These are phyloP conservation scores for Ceraceosorus guamensis DNA, from an alignment of 1,284 basidiomycete genomes.

Conservation along the genomic window DNA sequence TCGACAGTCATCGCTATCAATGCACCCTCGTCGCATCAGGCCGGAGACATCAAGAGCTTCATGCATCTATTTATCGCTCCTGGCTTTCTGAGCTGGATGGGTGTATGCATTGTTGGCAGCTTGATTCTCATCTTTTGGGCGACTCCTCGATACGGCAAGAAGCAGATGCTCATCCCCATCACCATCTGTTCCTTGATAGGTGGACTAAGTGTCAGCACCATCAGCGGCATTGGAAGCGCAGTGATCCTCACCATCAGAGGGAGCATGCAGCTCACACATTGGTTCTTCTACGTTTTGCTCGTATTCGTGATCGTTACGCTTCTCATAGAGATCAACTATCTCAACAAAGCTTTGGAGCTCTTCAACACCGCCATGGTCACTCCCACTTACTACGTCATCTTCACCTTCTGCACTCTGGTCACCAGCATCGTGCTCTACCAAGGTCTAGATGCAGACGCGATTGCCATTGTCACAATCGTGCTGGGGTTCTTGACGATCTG, in stretches of 20 bases:
- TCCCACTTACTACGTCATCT: slow-evolving; percentile 75
- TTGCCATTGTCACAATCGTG: slow-evolving; percentile 67
- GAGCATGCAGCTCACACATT: slow-evolving; percentile 69
- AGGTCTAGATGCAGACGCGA: slow-evolving; percentile 69
- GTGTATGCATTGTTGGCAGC: slow-evolving; percentile 34
- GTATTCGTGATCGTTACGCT: slow-evolving; percentile 73
- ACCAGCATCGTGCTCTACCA: slow-evolving; percentile 67
- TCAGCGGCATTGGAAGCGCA: slow-evolving; percentile 82
- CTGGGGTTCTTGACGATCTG: slow-evolving; percentile 74
- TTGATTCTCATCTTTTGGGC: slow-evolving; percentile 58
- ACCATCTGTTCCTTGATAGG: slow-evolving; percentile 80
- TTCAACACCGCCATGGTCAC: slow-evolving; percentile 72
- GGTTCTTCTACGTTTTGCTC: slow-evolving; percentile 56
- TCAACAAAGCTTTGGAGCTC: slow-evolving; percentile 90
- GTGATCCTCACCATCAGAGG: slow-evolving; percentile 81
- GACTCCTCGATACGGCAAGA: slow-evolving; percentile 79
- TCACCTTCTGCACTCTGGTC: slow-evolving; percentile 65
- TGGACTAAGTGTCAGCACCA: slow-evolving; percentile 90
- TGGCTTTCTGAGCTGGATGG: slow-evolving; percentile 74
- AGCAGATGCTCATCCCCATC: slow-evolving; percentile 85
- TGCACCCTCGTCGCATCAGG: slow-evolving; percentile 71
- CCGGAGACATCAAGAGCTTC: slow-evolving; percentile 73
- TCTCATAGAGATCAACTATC: slow-evolving; percentile 87
- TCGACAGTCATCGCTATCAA: slow-evolving; percentile 63
- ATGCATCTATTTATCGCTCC: slow-evolving; percentile 74